Evolutionary conservation across 805 yeast genomes (phyloP).

Genomic region (Peterozyma toletana): DNA sequence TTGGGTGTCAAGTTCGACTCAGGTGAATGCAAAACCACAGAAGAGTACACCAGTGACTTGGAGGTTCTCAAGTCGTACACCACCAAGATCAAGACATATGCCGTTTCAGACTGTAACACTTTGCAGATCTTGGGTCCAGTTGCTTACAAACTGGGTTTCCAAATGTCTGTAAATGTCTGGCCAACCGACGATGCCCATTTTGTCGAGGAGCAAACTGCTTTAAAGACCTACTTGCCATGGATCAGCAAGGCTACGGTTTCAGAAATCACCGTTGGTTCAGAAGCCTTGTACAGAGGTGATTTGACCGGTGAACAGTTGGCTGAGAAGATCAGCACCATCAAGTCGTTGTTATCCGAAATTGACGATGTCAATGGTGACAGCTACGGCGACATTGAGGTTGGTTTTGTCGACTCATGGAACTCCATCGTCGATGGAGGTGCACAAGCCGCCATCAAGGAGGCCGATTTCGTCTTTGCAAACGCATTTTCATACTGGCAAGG

Average conservation of each 20-base stretch:
- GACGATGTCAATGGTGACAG: conserved; percentile 77
- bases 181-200: conserved; percentile 83
- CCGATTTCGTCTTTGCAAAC: conserved; percentile 86
- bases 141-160: conserved; percentile 70
- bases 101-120: conserved; percentile 92
- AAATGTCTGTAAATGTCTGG: conserved; percentile 84
- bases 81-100: conserved; percentile 72
- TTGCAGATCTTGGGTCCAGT: conserved; percentile 81
- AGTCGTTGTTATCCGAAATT: conserved; percentile 50
- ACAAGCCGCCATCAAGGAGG: conserved; percentile 63
- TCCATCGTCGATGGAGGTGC: conserved; percentile 74
- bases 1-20: conserved; percentile 73
- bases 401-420: conserved; percentile 96
- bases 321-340: conserved; percentile 53
- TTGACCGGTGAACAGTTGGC: conserved; percentile 73
- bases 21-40: conserved; percentile 69
- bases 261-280: conserved; percentile 88
- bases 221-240: conserved; percentile 61
- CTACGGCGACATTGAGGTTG: conserved; percentile 67
- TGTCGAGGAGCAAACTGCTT: conserved; percentile 65
- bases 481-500: conserved; percentile 99
- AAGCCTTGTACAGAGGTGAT: conserved; percentile 89
- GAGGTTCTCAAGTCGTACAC: conserved; percentile 51
- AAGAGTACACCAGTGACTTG: conserved; percentile 68
- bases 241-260: conserved; percentile 63